A percentile compares a stretch with the other conserved stretches of the same genome.
phyloP scores from a whole-genome alignment of 371 early-diverging fungal genomes.

The Paraphysoderma sedebokerense region DNA sequence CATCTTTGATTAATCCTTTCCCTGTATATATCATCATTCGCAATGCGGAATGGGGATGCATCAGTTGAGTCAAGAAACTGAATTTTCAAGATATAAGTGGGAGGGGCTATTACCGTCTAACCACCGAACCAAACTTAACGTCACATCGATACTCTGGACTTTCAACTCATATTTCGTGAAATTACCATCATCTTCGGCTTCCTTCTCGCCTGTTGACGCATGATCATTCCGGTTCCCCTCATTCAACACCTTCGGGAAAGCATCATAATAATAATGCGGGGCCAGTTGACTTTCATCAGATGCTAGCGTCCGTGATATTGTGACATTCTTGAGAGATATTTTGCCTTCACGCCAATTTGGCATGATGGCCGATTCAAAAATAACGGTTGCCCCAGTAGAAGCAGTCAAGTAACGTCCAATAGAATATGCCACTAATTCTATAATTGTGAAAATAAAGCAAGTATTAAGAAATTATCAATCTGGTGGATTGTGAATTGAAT shows the following conservation, averaged over 20 bases:
- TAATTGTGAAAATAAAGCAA: slow-evolving; percentile 1
- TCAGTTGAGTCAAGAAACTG: background rate
- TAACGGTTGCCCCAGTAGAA: slow-evolving; percentile 64
- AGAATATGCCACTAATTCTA: slow-evolving; percentile 59
- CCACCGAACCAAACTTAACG: slow-evolving; percentile 74
- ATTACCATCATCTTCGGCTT: slow-evolving; percentile 45
- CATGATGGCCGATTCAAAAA: slow-evolving; percentile 76
- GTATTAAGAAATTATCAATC: background rate
- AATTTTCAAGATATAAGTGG: too few species aligned
- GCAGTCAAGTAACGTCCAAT: slow-evolving; percentile 63
- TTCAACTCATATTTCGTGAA: slow-evolving; percentile 75
- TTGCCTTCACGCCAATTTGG: slow-evolving; percentile 86
- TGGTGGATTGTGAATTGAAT: slow-evolving; percentile 4
- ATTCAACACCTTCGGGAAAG: too few species aligned
- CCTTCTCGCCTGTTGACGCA: slow-evolving; percentile 15
- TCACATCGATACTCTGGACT: slow-evolving; percentile 67
- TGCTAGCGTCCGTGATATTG: slow-evolving; percentile 18
- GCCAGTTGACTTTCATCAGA: slow-evolving; percentile 1
- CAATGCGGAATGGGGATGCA: background rate
- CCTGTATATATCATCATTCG: too few species aligned
- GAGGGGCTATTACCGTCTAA: too few species aligned
- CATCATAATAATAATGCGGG: background rate
- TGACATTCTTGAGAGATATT: slow-evolving; percentile 71
- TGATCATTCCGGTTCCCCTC: slow-evolving; percentile 8
- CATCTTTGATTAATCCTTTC: slow-evolving; percentile 72